Evolutionary conservation across 192 early-diverging fungal genomes (phyloP).

Genomic region (Podila epigama): DNA sequence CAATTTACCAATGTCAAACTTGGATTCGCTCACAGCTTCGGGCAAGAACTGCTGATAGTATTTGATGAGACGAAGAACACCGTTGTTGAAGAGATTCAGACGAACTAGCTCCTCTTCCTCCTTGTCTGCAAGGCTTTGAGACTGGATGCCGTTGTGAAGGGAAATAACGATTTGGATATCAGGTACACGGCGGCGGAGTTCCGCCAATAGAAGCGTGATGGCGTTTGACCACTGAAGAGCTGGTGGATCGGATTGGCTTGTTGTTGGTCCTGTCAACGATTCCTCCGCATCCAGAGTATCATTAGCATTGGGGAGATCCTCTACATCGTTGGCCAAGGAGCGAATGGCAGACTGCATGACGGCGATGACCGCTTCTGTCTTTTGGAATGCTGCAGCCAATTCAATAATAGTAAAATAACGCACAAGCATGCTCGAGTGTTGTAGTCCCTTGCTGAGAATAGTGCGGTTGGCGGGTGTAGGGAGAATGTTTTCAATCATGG

Average conservation of each 20-base stretch:
- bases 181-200: conserved; percentile 70
- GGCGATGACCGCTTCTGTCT: conserved; percentile 56
- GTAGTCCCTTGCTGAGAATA: conserved; percentile 64
- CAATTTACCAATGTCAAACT: conserved; percentile 78
- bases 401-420: conserved; percentile 68
- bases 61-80: conserved; percentile 64
- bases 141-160: conserved; percentile 49
- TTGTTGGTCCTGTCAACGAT: neutral
- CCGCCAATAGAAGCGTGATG: conserved; percentile 53
- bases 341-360: conserved; percentile 40
- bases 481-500: conserved; percentile 74
- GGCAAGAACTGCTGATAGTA: conserved; percentile 75
- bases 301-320: neutral
- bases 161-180: conserved; percentile 73
- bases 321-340: conserved; percentile 16
- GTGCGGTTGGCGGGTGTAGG: conserved; percentile 63
- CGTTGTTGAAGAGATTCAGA: conserved; percentile 56
- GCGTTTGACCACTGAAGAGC: conserved; percentile 36
- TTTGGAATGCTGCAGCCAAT: conserved; percentile 66
- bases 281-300: conserved; percentile 5
- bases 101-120: conserved; percentile 52
- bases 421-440: conserved; percentile 68
- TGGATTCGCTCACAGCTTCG: conserved; percentile 67
- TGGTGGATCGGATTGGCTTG: conserved; percentile 11
- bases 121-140: conserved; percentile 18